Evolutionary conservation across 805 yeast species (phyloP), one percentile per base, ranked within the genome.

Genomic region (Lipomyces mesembrius): DNA sequence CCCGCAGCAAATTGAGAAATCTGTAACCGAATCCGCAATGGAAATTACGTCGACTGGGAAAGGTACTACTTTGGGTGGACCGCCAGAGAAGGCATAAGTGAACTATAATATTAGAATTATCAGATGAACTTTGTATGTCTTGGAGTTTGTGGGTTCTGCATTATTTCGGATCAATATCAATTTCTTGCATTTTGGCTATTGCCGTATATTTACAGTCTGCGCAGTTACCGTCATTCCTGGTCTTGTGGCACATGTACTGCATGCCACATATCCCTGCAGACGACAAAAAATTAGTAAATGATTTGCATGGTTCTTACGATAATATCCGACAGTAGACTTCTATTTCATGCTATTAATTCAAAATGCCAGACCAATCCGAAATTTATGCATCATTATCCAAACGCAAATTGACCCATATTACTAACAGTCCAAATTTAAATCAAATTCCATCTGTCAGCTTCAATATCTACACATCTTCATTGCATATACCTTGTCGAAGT

Each of bases 21-120:
- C 14, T 5, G 17, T 25, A 14, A 52, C 55, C 8, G 60, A 70
- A 51, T 81, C 85, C 1, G 88, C 87, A n/a, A 78, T 85, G 66
- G 78, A 81, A 39, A 76, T 82, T 57, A 77, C 80, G 34, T 72
- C 79, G 9, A 77, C 82, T 32, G 90, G 91, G 51, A 86, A 87
- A 75, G 97, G 97, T 65, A 92, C 97, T 43, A 89, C 96, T 12
- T 79, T 92, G 71, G 97, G 97, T 54, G 87, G 88, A 37, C 92
- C 92, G 61, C 72, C 70, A 43, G 49, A n/a, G 9, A 37, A 12
- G 43, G 6, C 43, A 12, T 37, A 43, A 43, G 49, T 43, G 49
- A 43, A 37, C 46, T n/a, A 39, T 52, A 20, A 35, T 7, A 22
- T 62, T 43, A 37, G 27, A 37, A 20, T 34, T 35, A 17, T 34